Base-by-base conservation (phyloP, 2,329 filamentous ascomycete species). In the Alternaria gaisen region DNA sequence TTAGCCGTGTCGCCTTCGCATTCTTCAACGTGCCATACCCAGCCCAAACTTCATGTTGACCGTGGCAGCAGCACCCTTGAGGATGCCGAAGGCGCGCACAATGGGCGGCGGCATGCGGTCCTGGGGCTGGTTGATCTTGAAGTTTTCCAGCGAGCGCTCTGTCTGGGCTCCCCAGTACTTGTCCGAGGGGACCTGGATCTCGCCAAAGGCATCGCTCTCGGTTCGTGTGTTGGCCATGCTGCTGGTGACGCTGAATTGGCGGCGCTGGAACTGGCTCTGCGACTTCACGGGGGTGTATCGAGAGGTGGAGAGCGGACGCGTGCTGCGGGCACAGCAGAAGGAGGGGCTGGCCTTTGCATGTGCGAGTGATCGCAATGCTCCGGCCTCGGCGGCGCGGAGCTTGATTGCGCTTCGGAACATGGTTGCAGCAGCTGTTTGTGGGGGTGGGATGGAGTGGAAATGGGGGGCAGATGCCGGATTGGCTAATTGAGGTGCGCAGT, bases 161-260 rank as follows among this genome's bases (percentile, higher is more conserved):
- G 94, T 97, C 86, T 97, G 94, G 63, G 94, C 94, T 77, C 95
- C 95, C 94, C 95, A 99, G 87, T 99, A 99, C 85, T 91, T 94
- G 88, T 97, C 93, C 68, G 87, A 86, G 42, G 91, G 87, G 72
- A 98, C 94, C 85, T 97, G 89, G 80, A 99, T 88, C 84, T 97
- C 93, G 83, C 95, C 95, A 85, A 98, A 98, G 82, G 95, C 95
- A 85, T 99, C 95, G 82, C 88, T 95, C 84, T 99, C 95, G 75
- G 90, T 92, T 82, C 95, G 89, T 68, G 89, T 91, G 56, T 72
- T 74, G 61, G 76, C 74, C 77, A 80, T 80, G 56, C 46, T 77
- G 67, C 64, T 63, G 54, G 76, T 73, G 56, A 68, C 65, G 66
- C 60, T 71, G 67, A 79, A 79, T 30, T 67, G 71, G 64, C 76